These are phyloP conservation scores for Penicillium cosmopolitanum DNA, from an alignment of 495 filamentous ascomycete genomes.

Conservation along the genomic window DNA sequence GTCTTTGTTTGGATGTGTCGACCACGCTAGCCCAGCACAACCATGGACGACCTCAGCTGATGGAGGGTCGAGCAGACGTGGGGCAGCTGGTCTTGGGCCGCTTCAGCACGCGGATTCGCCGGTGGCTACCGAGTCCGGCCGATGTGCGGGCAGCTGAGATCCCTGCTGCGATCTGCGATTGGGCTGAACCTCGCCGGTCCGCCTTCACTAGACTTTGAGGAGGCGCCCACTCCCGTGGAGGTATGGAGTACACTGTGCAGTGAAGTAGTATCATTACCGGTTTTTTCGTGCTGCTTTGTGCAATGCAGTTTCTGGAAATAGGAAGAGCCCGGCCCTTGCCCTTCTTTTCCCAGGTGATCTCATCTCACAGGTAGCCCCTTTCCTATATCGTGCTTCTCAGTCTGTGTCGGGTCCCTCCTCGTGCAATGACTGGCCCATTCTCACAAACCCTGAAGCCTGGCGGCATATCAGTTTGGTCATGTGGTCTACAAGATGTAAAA, in stretches of 20 bases:
- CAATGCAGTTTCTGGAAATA: neutral
- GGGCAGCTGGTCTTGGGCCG: conserved; percentile 30
- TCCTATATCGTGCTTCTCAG: conserved; percentile 15
- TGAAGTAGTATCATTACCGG: conserved; percentile 3
- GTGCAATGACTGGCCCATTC: conserved; percentile 21
- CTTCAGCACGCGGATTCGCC: conserved; percentile 33
- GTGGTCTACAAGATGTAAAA: conserved; percentile 21
- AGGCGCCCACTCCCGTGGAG: conserved; percentile 23
- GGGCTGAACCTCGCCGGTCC: conserved; percentile 31
- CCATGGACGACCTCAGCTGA: conserved; percentile 33
- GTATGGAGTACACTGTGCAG: neutral
- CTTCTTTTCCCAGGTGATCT: conserved; percentile 22
- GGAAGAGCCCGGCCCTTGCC: neutral
- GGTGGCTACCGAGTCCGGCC: conserved; percentile 26
- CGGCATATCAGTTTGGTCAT: conserved; percentile 37
- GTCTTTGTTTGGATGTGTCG: conserved; percentile 24
- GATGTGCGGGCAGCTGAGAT: conserved; percentile 31
- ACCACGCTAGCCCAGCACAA: conserved; percentile 9
- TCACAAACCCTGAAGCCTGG: conserved; percentile 25
- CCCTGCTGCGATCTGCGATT: conserved; percentile 37
- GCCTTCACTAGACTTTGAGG: conserved; percentile 26
- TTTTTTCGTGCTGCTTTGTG: neutral
- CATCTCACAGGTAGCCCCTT: conserved; percentile 25
- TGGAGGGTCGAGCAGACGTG: conserved; percentile 36
- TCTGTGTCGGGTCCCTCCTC: conserved; percentile 10